Percentiles rank a stretch among this genome's conserved stretches.
Conservation (phyloP, 139 green algal genomes). For the Nannochloris sp. region DNA sequence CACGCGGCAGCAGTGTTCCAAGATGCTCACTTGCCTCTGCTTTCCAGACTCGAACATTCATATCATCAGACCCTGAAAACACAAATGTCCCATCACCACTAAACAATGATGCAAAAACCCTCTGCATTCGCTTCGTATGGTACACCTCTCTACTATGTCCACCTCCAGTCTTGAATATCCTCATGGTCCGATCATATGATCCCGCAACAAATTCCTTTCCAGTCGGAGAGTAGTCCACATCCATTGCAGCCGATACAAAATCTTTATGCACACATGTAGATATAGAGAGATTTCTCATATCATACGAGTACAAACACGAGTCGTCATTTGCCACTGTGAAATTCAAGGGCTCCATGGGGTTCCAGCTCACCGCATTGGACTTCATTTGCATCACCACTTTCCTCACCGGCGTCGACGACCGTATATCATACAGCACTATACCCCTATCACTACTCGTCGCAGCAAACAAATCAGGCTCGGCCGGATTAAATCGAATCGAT, state of each 20-base stretch:
- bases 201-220: conserved; percentile 96
- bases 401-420: conserved; percentile 65
- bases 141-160: conserved; percentile 83
- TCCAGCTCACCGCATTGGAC: conserved; percentile 88
- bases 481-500: conserved; percentile 90
- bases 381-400: conserved; percentile 93
- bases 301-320: conserved; percentile 91
- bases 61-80: conserved; percentile 71
- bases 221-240: conserved; percentile 96
- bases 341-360: conserved; percentile 97
- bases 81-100: conserved; percentile 88
- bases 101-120: conserved; percentile 78
- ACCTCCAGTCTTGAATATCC: conserved; percentile 86
- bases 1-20: conserved; percentile 74
- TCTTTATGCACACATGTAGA: conserved; percentile 87
- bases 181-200: conserved; percentile 83
- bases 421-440: conserved; percentile 92
- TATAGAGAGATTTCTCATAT: conserved; percentile 85
- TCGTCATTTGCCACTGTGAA: conserved; percentile 95
- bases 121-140: conserved; percentile 95
- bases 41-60: conserved; percentile 59
- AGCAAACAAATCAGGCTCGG: conserved; percentile 85
- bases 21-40: conserved; percentile 80
- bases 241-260: conserved; percentile 90
- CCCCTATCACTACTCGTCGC: conserved; percentile 79